These are phyloP conservation scores for Thymus quinquecostatus DNA, from an alignment of 257 asterid genomes.

Conservation along the genomic window DNA sequence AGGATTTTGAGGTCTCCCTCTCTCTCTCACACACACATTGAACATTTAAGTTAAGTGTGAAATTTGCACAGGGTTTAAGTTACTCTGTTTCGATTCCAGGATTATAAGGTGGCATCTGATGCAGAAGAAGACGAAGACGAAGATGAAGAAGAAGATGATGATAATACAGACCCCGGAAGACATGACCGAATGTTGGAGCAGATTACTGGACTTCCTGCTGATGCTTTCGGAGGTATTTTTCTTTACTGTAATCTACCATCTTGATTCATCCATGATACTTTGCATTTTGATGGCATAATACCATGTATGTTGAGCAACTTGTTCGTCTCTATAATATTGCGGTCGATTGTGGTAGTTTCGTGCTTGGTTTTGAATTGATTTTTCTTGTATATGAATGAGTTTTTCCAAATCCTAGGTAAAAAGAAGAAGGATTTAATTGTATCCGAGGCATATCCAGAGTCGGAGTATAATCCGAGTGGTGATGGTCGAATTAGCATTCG, in stretches of 20 bases:
- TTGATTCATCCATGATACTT: background rate
- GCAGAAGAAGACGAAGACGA: constrained; percentile 53
- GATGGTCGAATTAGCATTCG: constrained; percentile 65
- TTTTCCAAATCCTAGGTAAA: constrained; percentile 47
- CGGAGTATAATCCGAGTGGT: constrained; percentile 78
- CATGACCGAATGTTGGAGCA: constrained; percentile 77
- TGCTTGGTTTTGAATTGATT: background rate
- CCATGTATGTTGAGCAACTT: constrained; percentile 12
- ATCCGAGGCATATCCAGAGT: constrained; percentile 89
- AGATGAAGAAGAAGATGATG: constrained; percentile 29
- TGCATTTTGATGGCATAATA: background rate
- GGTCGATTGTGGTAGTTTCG: background rate
- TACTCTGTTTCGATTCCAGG: constrained; percentile 43
- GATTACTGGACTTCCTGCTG: constrained; percentile 80
- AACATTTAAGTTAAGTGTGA: background rate
- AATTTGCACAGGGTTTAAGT: background rate
- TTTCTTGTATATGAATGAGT: constrained; percentile 3
- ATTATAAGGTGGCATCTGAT: constrained; percentile 77
- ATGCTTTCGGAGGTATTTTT: constrained; percentile 69
- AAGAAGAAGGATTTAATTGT: constrained; percentile 55
- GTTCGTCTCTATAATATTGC: background rate
- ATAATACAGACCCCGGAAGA: constrained; percentile 52
- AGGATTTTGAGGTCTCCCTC: constrained; percentile 65
- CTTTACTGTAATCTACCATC: background rate
- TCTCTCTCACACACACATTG: background rate